phyloP scores from a whole-genome alignment of 116 monocot genomes.

The Cymodocea nodosa region DNA sequence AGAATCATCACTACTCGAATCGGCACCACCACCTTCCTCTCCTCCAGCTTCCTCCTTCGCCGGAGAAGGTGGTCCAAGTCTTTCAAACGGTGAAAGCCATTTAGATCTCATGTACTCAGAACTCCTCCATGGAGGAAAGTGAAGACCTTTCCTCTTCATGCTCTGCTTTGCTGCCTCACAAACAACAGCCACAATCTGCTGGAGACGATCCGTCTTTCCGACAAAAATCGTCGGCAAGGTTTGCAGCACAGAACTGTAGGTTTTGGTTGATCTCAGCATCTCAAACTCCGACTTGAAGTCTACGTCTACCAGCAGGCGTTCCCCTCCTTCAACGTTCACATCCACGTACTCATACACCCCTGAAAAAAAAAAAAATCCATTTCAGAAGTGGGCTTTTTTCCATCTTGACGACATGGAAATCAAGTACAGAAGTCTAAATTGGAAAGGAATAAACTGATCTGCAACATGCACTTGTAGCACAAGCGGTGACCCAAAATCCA shows the following conservation, averaged over 20 bases:
- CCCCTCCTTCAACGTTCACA: slow-evolving; percentile 38
- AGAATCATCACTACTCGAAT: not conserved
- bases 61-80: not conserved
- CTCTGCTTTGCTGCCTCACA: slow-evolving; percentile 66
- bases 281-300: slow-evolving; percentile 94
- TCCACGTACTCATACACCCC: slow-evolving; percentile 92
- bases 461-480: too few relatives aligned
- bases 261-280: slow-evolving; percentile 77
- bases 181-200: slow-evolving; percentile 52
- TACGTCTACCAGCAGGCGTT: slow-evolving; percentile 49
- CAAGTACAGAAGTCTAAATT: too few relatives aligned
- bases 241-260: slow-evolving; percentile 54
- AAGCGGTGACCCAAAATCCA: too few relatives aligned
- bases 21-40: not conserved
- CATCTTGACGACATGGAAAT: too few relatives aligned
- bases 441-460: too few relatives aligned
- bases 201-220: slow-evolving; percentile 47
- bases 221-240: slow-evolving; percentile 78
- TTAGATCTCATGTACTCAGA: slow-evolving; percentile 81
- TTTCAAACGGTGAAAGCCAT: slow-evolving; percentile 50
- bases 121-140: slow-evolving; percentile 87
- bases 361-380: slow-evolving; percentile 9
- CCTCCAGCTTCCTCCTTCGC: not conserved
- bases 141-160: slow-evolving; percentile 80
- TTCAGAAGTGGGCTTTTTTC: not conserved